Conservation (phyloP, 2,329 filamentous ascomycete genomes). For the Aaosphaeria arxii region DNA sequence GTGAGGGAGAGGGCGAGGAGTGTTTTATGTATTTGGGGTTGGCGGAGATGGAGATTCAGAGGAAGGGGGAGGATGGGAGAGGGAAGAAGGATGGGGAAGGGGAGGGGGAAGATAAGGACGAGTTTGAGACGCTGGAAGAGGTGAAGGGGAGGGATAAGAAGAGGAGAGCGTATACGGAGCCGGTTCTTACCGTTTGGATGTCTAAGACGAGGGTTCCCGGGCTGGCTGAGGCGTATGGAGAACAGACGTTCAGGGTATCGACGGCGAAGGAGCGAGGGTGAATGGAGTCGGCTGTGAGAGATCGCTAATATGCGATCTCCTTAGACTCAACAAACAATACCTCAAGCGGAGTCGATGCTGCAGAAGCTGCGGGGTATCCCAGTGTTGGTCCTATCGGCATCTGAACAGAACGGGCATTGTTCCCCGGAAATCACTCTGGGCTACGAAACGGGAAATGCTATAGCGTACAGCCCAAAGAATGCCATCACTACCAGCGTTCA, state of each 20-base stretch:
- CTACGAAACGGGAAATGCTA: too few relatives aligned
- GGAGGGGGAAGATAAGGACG: background rate
- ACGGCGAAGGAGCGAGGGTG: background rate
- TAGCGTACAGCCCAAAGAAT: too few relatives aligned
- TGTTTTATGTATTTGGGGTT: background rate
- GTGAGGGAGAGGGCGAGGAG: background rate
- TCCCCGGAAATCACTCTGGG: too few relatives aligned
- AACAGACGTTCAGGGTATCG: conserved; percentile 5
- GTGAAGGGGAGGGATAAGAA: background rate
- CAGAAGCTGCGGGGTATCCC: too few relatives aligned
- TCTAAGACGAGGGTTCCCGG: conserved; percentile 7
- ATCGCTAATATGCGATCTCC: too few relatives aligned
- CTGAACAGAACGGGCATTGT: too few relatives aligned
- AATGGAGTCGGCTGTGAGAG: background rate
- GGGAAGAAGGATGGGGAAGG: background rate
- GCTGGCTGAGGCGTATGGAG: conserved; percentile 13
- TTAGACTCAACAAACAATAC: too few relatives aligned
- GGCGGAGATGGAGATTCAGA: background rate
- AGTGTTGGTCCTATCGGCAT: too few relatives aligned
- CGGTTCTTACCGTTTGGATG: conserved; percentile 16
- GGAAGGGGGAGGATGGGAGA: background rate
- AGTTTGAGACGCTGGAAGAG: conserved; percentile 1
- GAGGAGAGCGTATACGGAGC: conserved; percentile 3
- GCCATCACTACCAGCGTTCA: too few relatives aligned
- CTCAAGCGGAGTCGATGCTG: too few relatives aligned